These are phyloP conservation scores for Barnettozyma populi DNA, from an alignment of 805 yeast species.

Conservation along the genomic window DNA sequence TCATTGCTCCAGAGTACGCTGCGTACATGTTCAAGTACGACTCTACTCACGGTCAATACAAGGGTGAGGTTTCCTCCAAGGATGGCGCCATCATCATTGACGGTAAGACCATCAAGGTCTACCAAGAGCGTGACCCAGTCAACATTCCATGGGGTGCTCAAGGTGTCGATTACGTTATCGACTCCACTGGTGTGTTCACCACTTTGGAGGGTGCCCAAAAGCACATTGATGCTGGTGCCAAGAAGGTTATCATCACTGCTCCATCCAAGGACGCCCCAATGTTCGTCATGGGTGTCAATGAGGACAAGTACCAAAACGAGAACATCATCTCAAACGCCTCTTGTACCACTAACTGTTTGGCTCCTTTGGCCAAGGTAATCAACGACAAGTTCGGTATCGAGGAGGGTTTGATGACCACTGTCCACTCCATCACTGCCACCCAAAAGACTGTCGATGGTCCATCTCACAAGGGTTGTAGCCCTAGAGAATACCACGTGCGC, in stretches of 20 bases:
- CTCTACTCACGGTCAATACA: constrained; percentile 62
- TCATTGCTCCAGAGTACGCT: constrained; percentile 63
- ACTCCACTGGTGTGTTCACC: constrained; percentile 72
- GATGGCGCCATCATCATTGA: constrained; percentile 48
- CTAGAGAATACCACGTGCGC: too few relatives aligned
- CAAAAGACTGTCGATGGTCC: constrained; percentile 75
- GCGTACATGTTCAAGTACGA: constrained; percentile 74
- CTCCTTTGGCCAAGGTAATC: constrained; percentile 66
- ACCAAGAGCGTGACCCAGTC: constrained; percentile 65
- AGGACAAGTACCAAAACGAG: constrained; percentile 51
- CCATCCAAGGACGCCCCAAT: constrained; percentile 69
- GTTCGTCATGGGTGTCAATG: constrained; percentile 70
- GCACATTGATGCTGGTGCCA: constrained; percentile 70
- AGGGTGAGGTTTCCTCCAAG: constrained; percentile 51
- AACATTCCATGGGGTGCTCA: constrained; percentile 62
- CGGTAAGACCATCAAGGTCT: constrained; percentile 45
- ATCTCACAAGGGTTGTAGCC: constrained; percentile 73
- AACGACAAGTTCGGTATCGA: constrained; percentile 62
- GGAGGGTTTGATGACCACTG: constrained; percentile 74
- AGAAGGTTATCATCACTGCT: constrained; percentile 67
- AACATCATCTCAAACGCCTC: constrained; percentile 65
- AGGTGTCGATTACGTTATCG: constrained; percentile 59
- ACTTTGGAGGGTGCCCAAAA: constrained; percentile 58
- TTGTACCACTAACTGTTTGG: constrained; percentile 71
- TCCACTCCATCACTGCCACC: constrained; percentile 66